Conservation (phyloP, 2,329 filamentous ascomycete species). For the Xylariaceae sp. region DNA sequence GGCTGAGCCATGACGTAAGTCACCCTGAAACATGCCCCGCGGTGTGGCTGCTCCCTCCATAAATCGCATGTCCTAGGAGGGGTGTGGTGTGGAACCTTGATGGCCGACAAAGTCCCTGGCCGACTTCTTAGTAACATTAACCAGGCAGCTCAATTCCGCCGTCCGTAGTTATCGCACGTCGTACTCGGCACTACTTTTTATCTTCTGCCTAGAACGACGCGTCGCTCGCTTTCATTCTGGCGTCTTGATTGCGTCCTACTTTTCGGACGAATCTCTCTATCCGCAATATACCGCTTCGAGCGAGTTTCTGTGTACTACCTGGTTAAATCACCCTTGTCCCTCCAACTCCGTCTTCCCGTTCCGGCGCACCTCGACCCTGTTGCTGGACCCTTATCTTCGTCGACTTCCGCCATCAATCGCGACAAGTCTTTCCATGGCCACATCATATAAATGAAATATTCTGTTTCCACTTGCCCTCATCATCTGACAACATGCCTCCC, state of each 20-base stretch:
- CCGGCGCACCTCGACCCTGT: background rate
- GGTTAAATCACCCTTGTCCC: slow-evolving; percentile 1
- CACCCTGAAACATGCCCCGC: slow-evolving; percentile 9
- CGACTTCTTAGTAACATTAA: background rate
- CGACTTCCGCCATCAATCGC: background rate
- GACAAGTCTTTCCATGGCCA: slow-evolving; percentile 11
- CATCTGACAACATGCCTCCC: slow-evolving; percentile 11
- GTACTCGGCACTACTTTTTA: background rate
- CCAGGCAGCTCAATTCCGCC: background rate
- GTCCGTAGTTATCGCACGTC: background rate
- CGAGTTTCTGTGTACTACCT: slow-evolving; percentile 1
- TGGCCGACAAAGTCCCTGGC: background rate
- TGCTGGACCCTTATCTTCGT: background rate
- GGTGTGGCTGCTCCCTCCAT: slow-evolving; percentile 9
- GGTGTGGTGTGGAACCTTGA: slow-evolving; percentile 9
- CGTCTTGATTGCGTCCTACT: no score
- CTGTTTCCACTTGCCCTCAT: background rate
- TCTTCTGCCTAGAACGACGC: slow-evolving; percentile 3
- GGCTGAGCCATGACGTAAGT: slow-evolving; percentile 13
- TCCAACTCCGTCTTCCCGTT: background rate
- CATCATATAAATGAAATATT: slow-evolving; percentile 6
- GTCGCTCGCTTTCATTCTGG: background rate
- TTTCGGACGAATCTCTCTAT: background rate
- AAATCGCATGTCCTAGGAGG: slow-evolving; percentile 1
- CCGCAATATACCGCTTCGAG: background rate